Percentiles rank a stretch among this genome's conserved stretches.
Evolutionary conservation across 148 eudicot genomes (phyloP).

Genomic region (Diospyros kaki): DNA sequence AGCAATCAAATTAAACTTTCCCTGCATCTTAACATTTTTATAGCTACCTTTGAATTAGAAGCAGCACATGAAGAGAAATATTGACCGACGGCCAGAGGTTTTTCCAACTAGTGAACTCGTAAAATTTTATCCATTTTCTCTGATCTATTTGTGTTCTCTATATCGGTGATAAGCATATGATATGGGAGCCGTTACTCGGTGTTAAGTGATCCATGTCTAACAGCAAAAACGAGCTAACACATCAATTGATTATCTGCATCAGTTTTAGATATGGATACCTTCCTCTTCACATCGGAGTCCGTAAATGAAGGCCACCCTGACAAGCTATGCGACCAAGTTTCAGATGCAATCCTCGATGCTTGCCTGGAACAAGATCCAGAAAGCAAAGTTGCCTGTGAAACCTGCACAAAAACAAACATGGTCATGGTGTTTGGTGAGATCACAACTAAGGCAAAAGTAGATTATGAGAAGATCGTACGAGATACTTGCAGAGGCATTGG

Average conservation of each 20-base stretch:
- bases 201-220: background rate
- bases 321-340: conserved; percentile 50
- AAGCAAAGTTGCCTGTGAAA: conserved; percentile 50
- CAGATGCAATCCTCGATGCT: conserved; percentile 50
- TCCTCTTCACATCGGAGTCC: conserved; percentile 52
- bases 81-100: no score
- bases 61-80: no score
- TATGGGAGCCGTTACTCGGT: background rate
- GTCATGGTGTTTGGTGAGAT: conserved; percentile 48
- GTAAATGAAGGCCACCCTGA: conserved; percentile 53
- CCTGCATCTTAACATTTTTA: no score
- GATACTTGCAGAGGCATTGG: conserved; percentile 48
- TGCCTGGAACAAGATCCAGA: conserved; percentile 47
- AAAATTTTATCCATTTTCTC: background rate
- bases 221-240: background rate
- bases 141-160: background rate
- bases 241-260: conserved; percentile 1
- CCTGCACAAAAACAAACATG: conserved; percentile 47
- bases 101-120: background rate
- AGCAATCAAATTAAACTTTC: no score
- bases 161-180: background rate
- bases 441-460: conserved; percentile 39
- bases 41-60: no score
- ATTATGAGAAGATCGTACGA: conserved; percentile 44
- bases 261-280: conserved; percentile 33